Percentiles rank a stretch among this genome's conserved stretches.
Evolutionary conservation across 805 yeast genomes (phyloP).

Genomic region (Jamesozyma hellenica): DNA sequence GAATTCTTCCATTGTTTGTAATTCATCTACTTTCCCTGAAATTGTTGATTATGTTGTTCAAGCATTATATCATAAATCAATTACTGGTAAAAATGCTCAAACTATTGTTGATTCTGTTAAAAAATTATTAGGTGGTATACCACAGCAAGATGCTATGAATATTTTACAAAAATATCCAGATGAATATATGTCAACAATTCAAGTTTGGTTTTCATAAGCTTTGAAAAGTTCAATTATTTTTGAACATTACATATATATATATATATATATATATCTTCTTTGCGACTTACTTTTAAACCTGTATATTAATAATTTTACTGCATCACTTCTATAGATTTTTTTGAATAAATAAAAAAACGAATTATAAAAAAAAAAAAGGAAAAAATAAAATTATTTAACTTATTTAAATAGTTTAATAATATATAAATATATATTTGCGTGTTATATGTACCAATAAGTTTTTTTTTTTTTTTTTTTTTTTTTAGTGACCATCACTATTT

Average conservation of each 20-base stretch:
- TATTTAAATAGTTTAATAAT: too few relatives aligned
- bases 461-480: too few relatives aligned
- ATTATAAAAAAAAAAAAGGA: too few relatives aligned
- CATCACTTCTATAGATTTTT: slow-evolving; percentile 3
- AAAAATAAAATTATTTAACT: too few relatives aligned
- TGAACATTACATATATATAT: too few relatives aligned
- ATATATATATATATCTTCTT: too few relatives aligned
- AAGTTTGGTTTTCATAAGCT: slow-evolving; percentile 41
- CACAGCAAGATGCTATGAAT: slow-evolving; percentile 59
- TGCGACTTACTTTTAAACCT: too few relatives aligned
- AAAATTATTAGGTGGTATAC: slow-evolving; percentile 50
- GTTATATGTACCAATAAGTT: too few relatives aligned
- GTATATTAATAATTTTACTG: neutral
- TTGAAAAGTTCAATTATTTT: too few relatives aligned
- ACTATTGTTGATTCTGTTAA: slow-evolving; percentile 54
- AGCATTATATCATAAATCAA: slow-evolving; percentile 58
- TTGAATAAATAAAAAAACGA: neutral
- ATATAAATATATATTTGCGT: too few relatives aligned
- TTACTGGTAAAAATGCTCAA: slow-evolving; percentile 64
- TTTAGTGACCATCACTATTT: too few relatives aligned
- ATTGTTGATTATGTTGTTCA: slow-evolving; percentile 62
- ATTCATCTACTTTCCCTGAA: slow-evolving; percentile 41
- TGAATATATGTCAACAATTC: slow-evolving; percentile 49
- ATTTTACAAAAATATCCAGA: slow-evolving; percentile 53
- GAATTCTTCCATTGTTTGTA: slow-evolving; percentile 48